Evolutionary conservation across 2,329 filamentous ascomycete species (phyloP).

Genomic region (Orbilia javanica): DNA sequence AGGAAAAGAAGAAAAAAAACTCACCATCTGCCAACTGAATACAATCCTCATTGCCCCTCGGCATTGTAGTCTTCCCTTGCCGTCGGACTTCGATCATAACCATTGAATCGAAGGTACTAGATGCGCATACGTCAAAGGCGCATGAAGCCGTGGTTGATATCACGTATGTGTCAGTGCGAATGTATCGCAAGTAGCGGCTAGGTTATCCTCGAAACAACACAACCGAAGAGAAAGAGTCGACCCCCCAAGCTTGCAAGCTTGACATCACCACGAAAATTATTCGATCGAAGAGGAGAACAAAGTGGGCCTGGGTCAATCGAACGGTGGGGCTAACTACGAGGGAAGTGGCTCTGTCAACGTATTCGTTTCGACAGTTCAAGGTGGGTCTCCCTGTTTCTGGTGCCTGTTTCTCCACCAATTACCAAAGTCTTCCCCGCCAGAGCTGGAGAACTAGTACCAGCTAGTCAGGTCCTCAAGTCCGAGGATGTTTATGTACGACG

Average conservation of each 20-base stretch:
- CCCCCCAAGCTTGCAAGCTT: not conserved
- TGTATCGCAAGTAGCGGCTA: too few species aligned
- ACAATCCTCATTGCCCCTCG: not conserved
- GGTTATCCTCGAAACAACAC: not conserved
- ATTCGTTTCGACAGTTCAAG: not conserved
- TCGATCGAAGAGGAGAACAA: not conserved
- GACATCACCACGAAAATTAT: not conserved
- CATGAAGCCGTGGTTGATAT: not conserved
- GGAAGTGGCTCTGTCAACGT: not conserved
- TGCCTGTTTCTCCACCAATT: slow-evolving; percentile 8
- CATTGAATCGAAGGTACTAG: not conserved
- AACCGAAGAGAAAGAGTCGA: not conserved
- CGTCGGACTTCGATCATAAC: not conserved
- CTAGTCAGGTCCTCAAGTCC: not conserved
- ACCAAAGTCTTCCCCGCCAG: not conserved
- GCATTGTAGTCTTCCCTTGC: not conserved
- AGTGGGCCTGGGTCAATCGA: not conserved
- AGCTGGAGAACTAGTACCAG: not conserved
- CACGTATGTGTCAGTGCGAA: too few species aligned
- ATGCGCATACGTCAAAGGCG: not conserved
- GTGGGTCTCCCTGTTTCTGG: not conserved
- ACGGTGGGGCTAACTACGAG: not conserved
- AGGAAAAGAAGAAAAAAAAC: not conserved
- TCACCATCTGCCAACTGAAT: not conserved
- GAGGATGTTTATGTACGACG: too few species aligned